Conservation (phyloP, 805 yeast genomes). For the Hanseniaspora lachancei region DNA sequence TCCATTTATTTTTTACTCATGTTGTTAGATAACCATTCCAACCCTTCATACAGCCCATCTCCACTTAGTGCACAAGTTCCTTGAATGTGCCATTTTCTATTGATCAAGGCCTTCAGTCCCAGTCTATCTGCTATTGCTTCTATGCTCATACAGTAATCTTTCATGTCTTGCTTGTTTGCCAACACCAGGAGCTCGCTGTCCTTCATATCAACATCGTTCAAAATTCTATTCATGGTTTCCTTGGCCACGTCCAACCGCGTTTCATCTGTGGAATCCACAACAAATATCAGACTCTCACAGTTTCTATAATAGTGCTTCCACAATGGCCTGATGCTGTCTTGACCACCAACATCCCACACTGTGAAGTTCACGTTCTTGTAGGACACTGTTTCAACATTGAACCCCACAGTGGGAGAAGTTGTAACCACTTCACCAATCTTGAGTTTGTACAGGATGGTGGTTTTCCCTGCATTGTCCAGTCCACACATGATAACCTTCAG, state of each 20-base stretch:
- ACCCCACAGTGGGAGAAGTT: constrained; percentile 82
- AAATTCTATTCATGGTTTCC: constrained; percentile 86
- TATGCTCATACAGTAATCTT: constrained; percentile 76
- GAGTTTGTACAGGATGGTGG: constrained; percentile 77
- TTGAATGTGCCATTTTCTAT: constrained; percentile 92
- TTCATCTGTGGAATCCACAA: constrained; percentile 85
- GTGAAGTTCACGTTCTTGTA: constrained; percentile 82
- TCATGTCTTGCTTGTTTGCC: constrained; percentile 90
- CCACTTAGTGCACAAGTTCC: constrained; percentile 93
- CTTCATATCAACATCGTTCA: constrained; percentile 85
- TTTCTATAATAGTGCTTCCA: constrained; percentile 95
- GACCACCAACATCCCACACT: constrained; percentile 97
- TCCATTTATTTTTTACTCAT: constrained; percentile 33
- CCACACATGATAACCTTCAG: constrained; percentile 91
- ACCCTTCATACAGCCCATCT: constrained; percentile 85
- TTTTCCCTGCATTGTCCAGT: constrained; percentile 86
- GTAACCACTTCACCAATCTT: constrained; percentile 81
- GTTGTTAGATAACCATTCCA: constrained; percentile 76
- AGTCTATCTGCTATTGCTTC: constrained; percentile 85
- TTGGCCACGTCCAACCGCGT: constrained; percentile 87
- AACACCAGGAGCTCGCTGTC: constrained; percentile 78
- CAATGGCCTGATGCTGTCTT: constrained; percentile 84
- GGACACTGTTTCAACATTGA: constrained; percentile 84
- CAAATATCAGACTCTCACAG: constrained; percentile 87
- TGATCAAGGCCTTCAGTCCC: constrained; percentile 80